Evolutionary conservation across 2,329 filamentous ascomycete species (phyloP).

Genomic region (Aureobasidium sp.): DNA sequence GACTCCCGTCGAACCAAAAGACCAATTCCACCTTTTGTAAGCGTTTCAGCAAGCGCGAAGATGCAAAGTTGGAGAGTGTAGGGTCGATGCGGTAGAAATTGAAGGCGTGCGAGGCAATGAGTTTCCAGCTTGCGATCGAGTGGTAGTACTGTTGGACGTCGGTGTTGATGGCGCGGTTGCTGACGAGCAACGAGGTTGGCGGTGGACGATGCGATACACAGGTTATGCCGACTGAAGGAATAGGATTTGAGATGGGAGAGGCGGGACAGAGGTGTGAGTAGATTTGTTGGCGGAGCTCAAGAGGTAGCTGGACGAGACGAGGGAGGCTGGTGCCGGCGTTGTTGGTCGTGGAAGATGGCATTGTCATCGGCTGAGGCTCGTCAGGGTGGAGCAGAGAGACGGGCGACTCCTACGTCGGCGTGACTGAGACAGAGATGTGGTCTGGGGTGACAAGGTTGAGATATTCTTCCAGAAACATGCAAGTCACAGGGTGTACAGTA

Average conservation of each 20-base stretch:
- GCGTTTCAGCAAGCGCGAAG: constrained; percentile 19
- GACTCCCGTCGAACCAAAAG: constrained; percentile 28
- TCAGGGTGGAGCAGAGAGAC: no score
- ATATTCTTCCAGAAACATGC: constrained; percentile 5
- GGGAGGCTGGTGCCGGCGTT: not conserved
- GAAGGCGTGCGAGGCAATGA: constrained; percentile 31
- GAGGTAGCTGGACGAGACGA: constrained; percentile 31
- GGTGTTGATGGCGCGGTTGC: constrained; percentile 24
- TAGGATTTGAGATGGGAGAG: constrained; percentile 24
- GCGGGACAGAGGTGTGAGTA: constrained; percentile 33
- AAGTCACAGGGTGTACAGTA: not conserved
- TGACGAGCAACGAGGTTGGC: constrained; percentile 22
- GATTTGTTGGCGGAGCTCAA: constrained; percentile 39
- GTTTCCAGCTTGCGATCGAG: constrained; percentile 27
- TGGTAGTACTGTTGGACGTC: constrained; percentile 30
- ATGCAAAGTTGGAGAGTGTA: constrained; percentile 25
- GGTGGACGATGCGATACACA: constrained; percentile 28
- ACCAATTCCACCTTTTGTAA: constrained; percentile 29
- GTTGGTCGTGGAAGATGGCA: not conserved
- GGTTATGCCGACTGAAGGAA: constrained; percentile 27
- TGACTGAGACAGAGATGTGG: no score
- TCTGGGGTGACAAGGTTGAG: not conserved
- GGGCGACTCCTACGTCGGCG: not conserved
- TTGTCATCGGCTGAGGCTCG: no score
- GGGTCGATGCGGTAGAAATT: constrained; percentile 33